phyloP scores from a whole-genome alignment of 257 asterid genomes.

The Solanum appendiculatum region DNA sequence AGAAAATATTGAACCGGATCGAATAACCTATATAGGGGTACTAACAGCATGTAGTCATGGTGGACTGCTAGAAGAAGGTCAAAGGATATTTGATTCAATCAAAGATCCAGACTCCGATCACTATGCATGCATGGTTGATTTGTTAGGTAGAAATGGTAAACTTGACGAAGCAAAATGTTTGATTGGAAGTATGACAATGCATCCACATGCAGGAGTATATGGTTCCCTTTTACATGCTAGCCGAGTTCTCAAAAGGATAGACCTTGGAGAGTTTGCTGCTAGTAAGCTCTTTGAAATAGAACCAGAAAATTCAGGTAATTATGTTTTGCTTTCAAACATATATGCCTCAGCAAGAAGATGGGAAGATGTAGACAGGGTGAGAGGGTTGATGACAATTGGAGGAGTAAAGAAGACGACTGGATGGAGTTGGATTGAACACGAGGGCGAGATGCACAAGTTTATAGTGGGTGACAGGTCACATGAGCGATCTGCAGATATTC shows the following conservation, averaged over 20 bases:
- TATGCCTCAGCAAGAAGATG: conserved; percentile 51
- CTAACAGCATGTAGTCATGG: conserved; percentile 76
- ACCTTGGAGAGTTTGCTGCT: conserved; percentile 60
- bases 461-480: conserved; percentile 38
- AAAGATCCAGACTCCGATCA: conserved; percentile 51
- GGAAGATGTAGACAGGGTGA: conserved; percentile 46
- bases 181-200: conserved; percentile 44
- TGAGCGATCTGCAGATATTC: conserved; percentile 28
- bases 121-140: conserved; percentile 67
- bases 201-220: conserved; percentile 43
- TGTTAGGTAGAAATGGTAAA: conserved; percentile 55
- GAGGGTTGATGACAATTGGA: conserved; percentile 39
- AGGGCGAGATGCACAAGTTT: conserved; percentile 36
- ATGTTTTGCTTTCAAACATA: conserved; percentile 43
- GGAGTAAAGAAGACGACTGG: conserved; percentile 39
- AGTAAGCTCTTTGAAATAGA: conserved; percentile 52
- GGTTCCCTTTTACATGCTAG: conserved; percentile 61
- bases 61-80: conserved; percentile 48
- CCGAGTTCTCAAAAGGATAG: conserved; percentile 46
- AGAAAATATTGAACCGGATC: conserved; percentile 39
- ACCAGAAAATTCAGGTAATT: conserved; percentile 51
- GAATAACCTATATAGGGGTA: conserved; percentile 44
- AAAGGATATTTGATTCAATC: conserved; percentile 40
- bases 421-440: conserved; percentile 61
- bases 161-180: conserved; percentile 54